These are phyloP conservation scores for Rhizopogon roseolus DNA, from an alignment of 768 basidiomycete genomes.

Conservation along the genomic window DNA sequence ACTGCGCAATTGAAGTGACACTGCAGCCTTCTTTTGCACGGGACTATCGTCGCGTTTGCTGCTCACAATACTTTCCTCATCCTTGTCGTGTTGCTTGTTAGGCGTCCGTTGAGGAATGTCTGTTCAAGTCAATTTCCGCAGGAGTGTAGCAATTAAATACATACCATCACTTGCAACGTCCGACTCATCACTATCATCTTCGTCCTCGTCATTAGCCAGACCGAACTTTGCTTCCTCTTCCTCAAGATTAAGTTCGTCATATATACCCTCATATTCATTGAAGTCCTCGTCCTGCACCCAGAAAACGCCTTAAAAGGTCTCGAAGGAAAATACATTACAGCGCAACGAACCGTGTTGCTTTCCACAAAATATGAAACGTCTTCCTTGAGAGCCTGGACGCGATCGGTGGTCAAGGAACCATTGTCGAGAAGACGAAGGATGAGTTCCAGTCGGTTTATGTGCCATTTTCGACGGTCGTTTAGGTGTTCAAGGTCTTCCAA, in stretches of 20 bases:
- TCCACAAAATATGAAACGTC: constrained; percentile 97
- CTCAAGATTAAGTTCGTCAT: constrained; percentile 95
- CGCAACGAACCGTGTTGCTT: constrained; percentile 78
- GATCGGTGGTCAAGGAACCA: constrained; percentile 79
- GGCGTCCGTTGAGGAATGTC: constrained; percentile 63
- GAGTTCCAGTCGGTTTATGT: constrained; percentile 87
- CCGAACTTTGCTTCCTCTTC: constrained; percentile 96
- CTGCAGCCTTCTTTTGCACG: constrained; percentile 70
- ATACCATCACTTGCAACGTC: constrained; percentile 71
- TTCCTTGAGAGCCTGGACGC: constrained; percentile 79
- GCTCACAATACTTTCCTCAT: constrained; percentile 72
- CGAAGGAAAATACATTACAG: constrained; percentile 2
- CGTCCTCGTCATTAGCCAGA: constrained; percentile 66
- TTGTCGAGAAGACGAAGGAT: constrained; percentile 92
- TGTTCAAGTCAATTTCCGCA: constrained; percentile 17
- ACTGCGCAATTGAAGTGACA: constrained; percentile 67
- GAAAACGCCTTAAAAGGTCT: constrained; percentile 15
- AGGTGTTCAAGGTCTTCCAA: constrained; percentile 79
- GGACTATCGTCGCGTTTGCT: constrained; percentile 74
- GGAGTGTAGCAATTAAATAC: not conserved
- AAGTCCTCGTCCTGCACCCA: constrained; percentile 85
- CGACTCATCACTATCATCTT: constrained; percentile 78
- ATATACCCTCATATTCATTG: constrained; percentile 95
- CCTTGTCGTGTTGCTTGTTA: constrained; percentile 63
- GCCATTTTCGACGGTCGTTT: constrained; percentile 96